These are phyloP conservation scores for Dothiorella sarmentorum DNA, from an alignment of 2,329 filamentous ascomycete genomes.

Conservation along the genomic window DNA sequence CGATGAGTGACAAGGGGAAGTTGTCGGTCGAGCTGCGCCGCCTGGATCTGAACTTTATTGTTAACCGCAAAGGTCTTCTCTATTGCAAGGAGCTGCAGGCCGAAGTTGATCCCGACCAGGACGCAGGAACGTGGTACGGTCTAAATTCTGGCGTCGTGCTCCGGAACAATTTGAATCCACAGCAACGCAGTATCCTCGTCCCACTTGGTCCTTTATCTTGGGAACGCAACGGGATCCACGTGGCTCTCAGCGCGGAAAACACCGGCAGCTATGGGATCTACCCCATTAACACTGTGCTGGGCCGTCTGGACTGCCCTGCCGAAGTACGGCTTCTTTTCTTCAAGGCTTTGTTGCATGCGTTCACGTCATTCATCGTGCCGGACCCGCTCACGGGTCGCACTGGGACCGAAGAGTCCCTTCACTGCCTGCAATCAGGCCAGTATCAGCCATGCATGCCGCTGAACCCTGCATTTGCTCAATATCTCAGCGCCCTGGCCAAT, in stretches of 20 bases:
- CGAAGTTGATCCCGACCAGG: constrained; percentile 52
- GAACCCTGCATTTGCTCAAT: not conserved
- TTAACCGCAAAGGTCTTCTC: constrained; percentile 46
- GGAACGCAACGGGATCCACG: constrained; percentile 41
- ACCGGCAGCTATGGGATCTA: constrained; percentile 48
- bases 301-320: constrained; percentile 54
- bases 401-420: constrained; percentile 59
- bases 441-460: constrained; percentile 42
- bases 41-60: constrained; percentile 53
- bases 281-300: constrained; percentile 53
- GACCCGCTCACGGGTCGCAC: constrained; percentile 58
- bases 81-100: constrained; percentile 49
- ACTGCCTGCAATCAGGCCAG: constrained; percentile 48
- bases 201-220: constrained; percentile 44
- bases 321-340: constrained; percentile 55
- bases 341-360: constrained; percentile 59
- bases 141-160: constrained; percentile 58
- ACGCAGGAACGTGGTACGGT: constrained; percentile 58
- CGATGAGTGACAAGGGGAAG: constrained; percentile 18
- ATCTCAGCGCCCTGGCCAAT: constrained; percentile 30
- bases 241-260: constrained; percentile 38
- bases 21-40: constrained; percentile 51
- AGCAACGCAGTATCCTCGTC: constrained; percentile 52
- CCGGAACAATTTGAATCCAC: constrained; percentile 39
- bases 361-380: constrained; percentile 56